A percentile compares a stretch with the other conserved stretches of the same genome.
These are phyloP conservation scores for Yarrowia sp. DNA, from an alignment of 805 yeast species.

Conservation along the genomic window DNA sequence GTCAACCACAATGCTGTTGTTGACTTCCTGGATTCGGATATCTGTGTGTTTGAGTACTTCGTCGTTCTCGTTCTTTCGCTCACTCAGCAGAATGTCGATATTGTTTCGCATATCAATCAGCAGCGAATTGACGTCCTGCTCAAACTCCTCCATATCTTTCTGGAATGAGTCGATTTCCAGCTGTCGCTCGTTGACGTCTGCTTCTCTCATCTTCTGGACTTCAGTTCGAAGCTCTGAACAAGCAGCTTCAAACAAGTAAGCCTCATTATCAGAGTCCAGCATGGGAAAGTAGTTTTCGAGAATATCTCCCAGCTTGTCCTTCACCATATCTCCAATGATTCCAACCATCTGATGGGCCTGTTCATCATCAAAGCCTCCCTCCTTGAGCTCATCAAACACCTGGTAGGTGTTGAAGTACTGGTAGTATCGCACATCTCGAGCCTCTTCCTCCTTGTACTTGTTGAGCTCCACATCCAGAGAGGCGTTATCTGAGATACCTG, in stretches of 20 bases:
- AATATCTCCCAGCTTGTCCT: conserved; percentile 38
- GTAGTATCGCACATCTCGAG: conserved; percentile 26
- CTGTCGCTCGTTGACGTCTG: conserved; percentile 63
- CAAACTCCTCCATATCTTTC: conserved; percentile 65
- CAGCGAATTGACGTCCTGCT: conserved; percentile 71
- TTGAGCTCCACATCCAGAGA: neutral
- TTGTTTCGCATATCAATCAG: conserved; percentile 66
- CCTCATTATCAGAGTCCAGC: conserved; percentile 81
- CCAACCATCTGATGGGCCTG: conserved; percentile 63
- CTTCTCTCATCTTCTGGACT: conserved; percentile 67
- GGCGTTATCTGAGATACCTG: neutral
- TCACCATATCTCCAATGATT: conserved; percentile 42
- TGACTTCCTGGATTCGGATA: conserved; percentile 72
- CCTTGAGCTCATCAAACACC: conserved; percentile 52
- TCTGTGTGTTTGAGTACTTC: conserved; percentile 66
- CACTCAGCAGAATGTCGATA: conserved; percentile 77
- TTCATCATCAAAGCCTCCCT: conserved; percentile 56
- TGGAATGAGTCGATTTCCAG: conserved; percentile 66
- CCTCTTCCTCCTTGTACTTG: conserved; percentile 25
- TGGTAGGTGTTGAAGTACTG: conserved; percentile 59
- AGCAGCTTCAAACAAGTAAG: conserved; percentile 87
- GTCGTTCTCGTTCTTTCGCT: conserved; percentile 82
- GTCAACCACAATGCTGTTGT: conserved; percentile 79
- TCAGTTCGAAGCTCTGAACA: conserved; percentile 82
- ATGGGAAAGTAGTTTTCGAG: conserved; percentile 42